Evolutionary conservation across 768 basidiomycete genomes (phyloP).

Genomic region (Rhodotorula sphaerocarpa): DNA sequence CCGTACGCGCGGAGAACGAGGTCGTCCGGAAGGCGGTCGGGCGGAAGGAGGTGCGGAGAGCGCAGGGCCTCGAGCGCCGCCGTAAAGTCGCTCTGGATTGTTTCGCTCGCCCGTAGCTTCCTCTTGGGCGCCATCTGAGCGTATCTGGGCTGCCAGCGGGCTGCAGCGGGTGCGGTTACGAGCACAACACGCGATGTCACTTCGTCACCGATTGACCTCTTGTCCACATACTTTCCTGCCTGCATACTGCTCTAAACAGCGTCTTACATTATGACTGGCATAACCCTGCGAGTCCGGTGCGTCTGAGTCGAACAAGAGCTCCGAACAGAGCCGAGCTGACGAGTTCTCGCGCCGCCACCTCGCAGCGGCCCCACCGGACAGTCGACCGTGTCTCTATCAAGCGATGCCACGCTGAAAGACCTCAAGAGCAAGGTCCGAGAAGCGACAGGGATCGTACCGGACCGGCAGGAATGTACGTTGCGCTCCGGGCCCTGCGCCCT

Average conservation of each 20-base stretch:
- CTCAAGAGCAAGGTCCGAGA: slow-evolving; percentile 65
- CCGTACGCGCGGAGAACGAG: slow-evolving; percentile 20
- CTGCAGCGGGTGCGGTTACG: no score
- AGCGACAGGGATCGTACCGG: slow-evolving; percentile 45
- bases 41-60: slow-evolving; percentile 2
- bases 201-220: no score
- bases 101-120: background rate
- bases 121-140: slow-evolving; percentile 4
- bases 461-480: background rate
- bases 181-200: no score
- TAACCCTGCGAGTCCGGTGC: no score
- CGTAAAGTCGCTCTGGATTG: slow-evolving; percentile 10
- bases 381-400: slow-evolving; percentile 59
- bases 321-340: background rate
- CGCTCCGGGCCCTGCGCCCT: no score
- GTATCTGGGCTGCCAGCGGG: no score
- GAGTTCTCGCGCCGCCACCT: no score
- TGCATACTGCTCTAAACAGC: no score
- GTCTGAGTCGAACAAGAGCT: background rate
- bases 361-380: slow-evolving; percentile 39
- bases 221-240: no score
- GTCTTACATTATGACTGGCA: no score
- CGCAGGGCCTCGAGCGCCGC: background rate
- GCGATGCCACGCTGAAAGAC: slow-evolving; percentile 59
- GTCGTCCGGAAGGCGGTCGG: slow-evolving; percentile 1